Conservation (phyloP, 2,329 filamentous ascomycete species). For the Colletotrichum cordylinicola region DNA sequence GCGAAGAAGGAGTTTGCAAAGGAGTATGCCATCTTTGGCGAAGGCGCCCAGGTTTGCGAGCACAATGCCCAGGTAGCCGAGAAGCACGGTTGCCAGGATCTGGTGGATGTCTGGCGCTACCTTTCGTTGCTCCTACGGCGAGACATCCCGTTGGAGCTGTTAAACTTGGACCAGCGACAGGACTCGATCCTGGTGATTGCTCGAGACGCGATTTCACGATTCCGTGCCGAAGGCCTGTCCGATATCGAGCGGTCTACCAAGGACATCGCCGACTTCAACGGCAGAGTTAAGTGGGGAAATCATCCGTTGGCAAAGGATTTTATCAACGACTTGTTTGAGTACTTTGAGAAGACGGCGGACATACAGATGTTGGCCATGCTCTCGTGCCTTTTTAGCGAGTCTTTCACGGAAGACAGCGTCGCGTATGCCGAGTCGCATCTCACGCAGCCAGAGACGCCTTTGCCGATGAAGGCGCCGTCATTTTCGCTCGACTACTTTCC, state of each 20-base stretch:
- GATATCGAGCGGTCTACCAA: constrained; percentile 10
- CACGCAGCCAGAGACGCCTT: constrained; percentile 64
- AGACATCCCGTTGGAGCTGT: constrained; percentile 73
- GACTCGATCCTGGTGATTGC: constrained; percentile 74
- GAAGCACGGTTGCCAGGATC: constrained; percentile 71
- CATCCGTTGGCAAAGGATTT: constrained; percentile 69
- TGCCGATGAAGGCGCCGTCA: constrained; percentile 69
- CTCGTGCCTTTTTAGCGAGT: constrained; percentile 72
- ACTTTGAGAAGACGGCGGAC: constrained; percentile 68
- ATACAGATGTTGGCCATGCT: constrained; percentile 77
- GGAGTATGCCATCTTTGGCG: constrained; percentile 84
- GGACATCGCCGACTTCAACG: constrained; percentile 45
- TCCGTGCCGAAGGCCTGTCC: constrained; percentile 22
- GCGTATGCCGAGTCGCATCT: constrained; percentile 63
- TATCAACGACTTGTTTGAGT: constrained; percentile 65
- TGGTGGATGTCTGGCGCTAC: constrained; percentile 85
- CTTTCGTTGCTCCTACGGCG: constrained; percentile 78
- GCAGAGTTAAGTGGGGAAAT: constrained; percentile 71
- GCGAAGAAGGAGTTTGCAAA: constrained; percentile 78
- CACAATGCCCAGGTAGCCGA: constrained; percentile 84
- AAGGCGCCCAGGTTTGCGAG: constrained; percentile 79
- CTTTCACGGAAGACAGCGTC: constrained; percentile 58
- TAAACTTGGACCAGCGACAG: constrained; percentile 57
- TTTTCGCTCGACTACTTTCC: constrained; percentile 74
- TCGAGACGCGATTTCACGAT: constrained; percentile 60